Base-by-base conservation (phyloP, 2,329 filamentous ascomycete species). In the Arthrobotrys sinensis region DNA sequence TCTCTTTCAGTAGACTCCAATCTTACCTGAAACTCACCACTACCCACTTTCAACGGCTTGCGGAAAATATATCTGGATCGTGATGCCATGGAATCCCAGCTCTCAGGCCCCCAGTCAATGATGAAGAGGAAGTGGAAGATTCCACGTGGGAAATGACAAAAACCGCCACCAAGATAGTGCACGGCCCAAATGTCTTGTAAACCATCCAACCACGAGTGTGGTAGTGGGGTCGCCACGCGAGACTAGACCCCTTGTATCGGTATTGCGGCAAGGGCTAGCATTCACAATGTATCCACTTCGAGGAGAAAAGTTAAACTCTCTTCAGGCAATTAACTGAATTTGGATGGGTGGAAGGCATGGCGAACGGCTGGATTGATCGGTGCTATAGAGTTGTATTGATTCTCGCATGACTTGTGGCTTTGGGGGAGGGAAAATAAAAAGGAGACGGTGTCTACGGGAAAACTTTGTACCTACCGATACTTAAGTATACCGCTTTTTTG, bases 251-350 rank as follows among this genome's bases (percentile, higher is more conserved):
- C 55, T 60, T 60, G 55, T 60, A 60, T 60, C 55, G 55, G 55
- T 60, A 60, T 60, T 60, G 55, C 55, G 55, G 55, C 55, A 60
- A 60, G 55, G 55, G 55, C 55, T 60, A 60, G 55, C 55, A 60
- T 60, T 43, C 55, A 60, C n/a, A 21, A 19, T 40, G 55, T 24
- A 40, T 24, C 55, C 55, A 60, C 55, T 43, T 38, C 38, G 34
- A 16, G n/a, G 12, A 40, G 36, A 36, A 60, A 52, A 52, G 16
- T 24, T 48, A 36, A 55, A 52, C 21, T 55, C 52, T 53, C 4
- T 6, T 43, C 34, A 60, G 55, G 55, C 55, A 43, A 60, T 60
- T 60, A 43, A 43, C 55, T 60, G 34, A 16, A 60, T 60, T 60
- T 28, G 34, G 55, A 28, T 14, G 19, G 55, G 55, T n/a, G 21